These are phyloP conservation scores for Tuber magnatum DNA, from an alignment of 495 filamentous ascomycete genomes.

Conservation along the genomic window DNA sequence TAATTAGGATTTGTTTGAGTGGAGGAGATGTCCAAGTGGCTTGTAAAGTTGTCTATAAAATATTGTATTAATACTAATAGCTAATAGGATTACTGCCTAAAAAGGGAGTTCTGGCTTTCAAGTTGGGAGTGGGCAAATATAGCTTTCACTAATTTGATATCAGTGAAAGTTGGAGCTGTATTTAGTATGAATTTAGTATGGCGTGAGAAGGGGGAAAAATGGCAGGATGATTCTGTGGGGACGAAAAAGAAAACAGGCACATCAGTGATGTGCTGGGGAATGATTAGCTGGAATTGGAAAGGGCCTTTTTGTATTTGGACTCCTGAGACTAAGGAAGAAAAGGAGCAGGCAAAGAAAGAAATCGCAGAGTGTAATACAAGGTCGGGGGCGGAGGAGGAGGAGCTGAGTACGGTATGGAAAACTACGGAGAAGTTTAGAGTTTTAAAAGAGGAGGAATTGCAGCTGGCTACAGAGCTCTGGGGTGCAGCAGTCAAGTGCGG, in stretches of 20 bases:
- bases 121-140: neutral
- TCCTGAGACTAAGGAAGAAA: neutral
- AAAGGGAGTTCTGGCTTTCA: too few species aligned
- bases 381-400: neutral
- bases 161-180: neutral
- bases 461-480: neutral
- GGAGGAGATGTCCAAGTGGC: too few species aligned
- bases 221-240: too few species aligned
- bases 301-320: neutral
- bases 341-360: neutral
- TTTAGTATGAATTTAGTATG: neutral
- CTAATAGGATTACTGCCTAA: too few species aligned
- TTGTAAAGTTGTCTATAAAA: too few species aligned
- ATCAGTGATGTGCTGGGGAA: constrained; percentile 6
- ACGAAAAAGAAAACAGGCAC: neutral
- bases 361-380: neutral
- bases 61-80: too few species aligned
- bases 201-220: neutral
- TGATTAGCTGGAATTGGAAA: constrained; percentile 4
- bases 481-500: neutral
- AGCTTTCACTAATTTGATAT: neutral
- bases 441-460: neutral
- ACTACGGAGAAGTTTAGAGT: neutral
- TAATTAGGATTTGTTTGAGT: too few species aligned
- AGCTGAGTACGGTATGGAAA: neutral